Percentiles rank a stretch among this genome's conserved stretches.
Conservation (phyloP, 352 stramenopile genomes). For the Phytophthora constricta region DNA sequence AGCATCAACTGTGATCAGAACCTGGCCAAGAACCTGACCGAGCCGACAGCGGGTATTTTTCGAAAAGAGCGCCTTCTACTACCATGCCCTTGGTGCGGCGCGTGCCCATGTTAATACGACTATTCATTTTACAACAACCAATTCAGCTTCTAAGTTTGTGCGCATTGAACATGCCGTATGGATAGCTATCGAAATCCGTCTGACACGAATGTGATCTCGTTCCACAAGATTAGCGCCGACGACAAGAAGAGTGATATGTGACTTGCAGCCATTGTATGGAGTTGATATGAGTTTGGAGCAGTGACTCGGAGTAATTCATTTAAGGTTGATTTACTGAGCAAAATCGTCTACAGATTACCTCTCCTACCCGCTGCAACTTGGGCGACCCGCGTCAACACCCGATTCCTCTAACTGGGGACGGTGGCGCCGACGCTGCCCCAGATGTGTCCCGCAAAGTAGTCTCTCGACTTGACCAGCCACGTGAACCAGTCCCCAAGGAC, state of each 20-base stretch:
- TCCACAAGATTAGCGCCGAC: conserved; percentile 33
- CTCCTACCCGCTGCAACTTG: not conserved
- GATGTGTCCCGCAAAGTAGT: conserved; percentile 45
- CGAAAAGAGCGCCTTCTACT: conserved; percentile 58
- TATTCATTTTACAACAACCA: conserved; percentile 67
- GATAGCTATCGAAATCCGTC: conserved; percentile 40
- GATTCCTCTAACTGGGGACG: conserved; percentile 29
- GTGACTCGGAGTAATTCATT: conserved; percentile 19
- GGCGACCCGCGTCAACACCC: too few relatives aligned
- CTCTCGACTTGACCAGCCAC: conserved; percentile 50
- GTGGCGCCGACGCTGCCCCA: conserved; percentile 43
- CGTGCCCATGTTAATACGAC: conserved; percentile 53
- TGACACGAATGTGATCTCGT: conserved; percentile 39
- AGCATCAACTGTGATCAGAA: conserved; percentile 47
- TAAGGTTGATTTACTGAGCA: not conserved
- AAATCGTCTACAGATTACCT: conserved; percentile 7
- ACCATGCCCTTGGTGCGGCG: conserved; percentile 48
- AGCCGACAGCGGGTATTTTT: conserved; percentile 53
- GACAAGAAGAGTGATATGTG: conserved; percentile 28
- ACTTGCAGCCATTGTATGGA: not conserved
- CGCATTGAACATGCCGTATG: conserved; percentile 44
- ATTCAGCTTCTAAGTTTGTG: conserved; percentile 34
- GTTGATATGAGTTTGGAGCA: too few relatives aligned
- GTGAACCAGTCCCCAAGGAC: conserved; percentile 63
- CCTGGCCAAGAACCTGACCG: conserved; percentile 45